Percentiles rank a stretch among this genome's conserved stretches.
phyloP scores from a whole-genome alignment of 805 yeast species.

The Clavispora santaluciae region DNA sequence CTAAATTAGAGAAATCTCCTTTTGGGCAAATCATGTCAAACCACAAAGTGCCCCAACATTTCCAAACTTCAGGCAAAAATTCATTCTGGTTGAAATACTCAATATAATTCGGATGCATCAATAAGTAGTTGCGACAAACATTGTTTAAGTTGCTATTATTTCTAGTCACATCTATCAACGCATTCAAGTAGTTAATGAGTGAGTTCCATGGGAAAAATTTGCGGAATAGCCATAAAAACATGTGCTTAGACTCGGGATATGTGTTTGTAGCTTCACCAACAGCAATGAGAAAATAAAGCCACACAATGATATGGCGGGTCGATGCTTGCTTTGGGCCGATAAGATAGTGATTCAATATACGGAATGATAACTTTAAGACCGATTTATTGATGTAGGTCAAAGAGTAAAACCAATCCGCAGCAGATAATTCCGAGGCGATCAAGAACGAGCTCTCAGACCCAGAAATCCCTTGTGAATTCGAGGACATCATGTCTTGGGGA shows the following conservation, averaged over 20 bases:
- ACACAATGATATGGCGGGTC: constrained; percentile 68
- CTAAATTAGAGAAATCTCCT: constrained; percentile 45
- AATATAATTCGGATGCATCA: constrained; percentile 35
- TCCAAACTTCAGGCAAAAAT: constrained; percentile 71
- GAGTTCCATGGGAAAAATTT: constrained; percentile 67
- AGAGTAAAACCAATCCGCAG: constrained; percentile 52
- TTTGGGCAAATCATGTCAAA: constrained; percentile 57
- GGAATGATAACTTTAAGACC: constrained; percentile 62
- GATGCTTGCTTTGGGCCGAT: constrained; percentile 69
- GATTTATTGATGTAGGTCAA: constrained; percentile 55
- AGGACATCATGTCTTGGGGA: neutral
- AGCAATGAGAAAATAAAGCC: constrained; percentile 69
- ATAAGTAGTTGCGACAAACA: constrained; percentile 18
- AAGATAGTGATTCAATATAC: constrained; percentile 61
- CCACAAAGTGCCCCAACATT: constrained; percentile 83
- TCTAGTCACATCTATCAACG: constrained; percentile 38
- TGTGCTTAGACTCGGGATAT: constrained; percentile 41
- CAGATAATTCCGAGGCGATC: constrained; percentile 31
- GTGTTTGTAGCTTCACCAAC: constrained; percentile 51
- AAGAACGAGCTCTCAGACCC: constrained; percentile 30
- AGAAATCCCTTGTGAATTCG: constrained; percentile 3
- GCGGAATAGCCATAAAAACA: constrained; percentile 48
- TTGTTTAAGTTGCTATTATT: constrained; percentile 22
- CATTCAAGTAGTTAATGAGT: constrained; percentile 58
- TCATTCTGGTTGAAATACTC: constrained; percentile 54